Evolutionary conservation across 2,329 filamentous ascomycete species (phyloP), one percentile per base, ranked within the genome.

Genomic region (Colletotrichum sp.): DNA sequence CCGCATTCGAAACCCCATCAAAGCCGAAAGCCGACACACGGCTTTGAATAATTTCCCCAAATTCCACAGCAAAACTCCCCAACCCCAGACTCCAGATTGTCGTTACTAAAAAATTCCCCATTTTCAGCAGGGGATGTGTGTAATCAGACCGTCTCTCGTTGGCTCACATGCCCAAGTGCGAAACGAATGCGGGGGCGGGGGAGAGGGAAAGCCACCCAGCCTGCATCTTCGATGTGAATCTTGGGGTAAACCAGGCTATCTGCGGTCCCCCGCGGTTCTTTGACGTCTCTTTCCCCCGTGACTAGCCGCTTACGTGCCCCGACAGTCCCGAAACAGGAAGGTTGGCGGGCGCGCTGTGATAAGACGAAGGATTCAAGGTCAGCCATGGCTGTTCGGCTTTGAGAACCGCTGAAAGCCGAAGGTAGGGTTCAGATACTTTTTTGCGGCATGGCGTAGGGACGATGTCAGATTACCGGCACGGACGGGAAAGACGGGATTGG

Each of bases 231-330:
- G 64, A 67, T 30, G 10, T 24, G 38, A 30, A 70, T 57, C 55
- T 75, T 73, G 73, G 73, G 70, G 73, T 75, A 74, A 71, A 7
- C 67, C 28, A 43, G 68, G 72, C 52, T 63, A 60, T 24, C 38
- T 57, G 55, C 69, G 69, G 72, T 43, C 36, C 28, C 61, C 61
- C 61, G 34, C 61, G 18, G 60, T 38, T 36, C 32, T 58, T 38
- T 43, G 61, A 43, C 61, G 9, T 43, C 48, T 67, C 24, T 67
- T 57, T 52, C 34, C 67, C 55, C 67, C 67, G 67, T 32, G 24
- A 60, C 60, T 69, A 69, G 55, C 67, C 67, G 67, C 32, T 28
- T n/a, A 43, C 34, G n/a, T 64, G 34, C 32, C 61, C 32, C 21
- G n/a, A 38, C 8, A 32, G 21, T n/a, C 55, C 26, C 34, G 30